phyloP scores from a whole-genome alignment of 345 rosid genomes.

The Aethionema arabicum region DNA sequence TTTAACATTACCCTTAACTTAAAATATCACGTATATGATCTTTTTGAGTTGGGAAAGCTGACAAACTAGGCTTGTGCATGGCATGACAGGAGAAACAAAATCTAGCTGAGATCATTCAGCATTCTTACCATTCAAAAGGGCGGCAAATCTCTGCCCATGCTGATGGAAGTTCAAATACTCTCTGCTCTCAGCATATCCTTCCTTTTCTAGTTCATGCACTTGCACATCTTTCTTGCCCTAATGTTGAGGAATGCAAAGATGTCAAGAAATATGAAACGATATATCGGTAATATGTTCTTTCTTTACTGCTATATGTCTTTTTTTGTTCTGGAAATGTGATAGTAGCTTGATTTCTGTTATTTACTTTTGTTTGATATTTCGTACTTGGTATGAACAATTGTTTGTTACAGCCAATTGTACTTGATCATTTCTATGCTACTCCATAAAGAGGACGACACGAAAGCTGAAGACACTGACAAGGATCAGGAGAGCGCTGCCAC shows the following conservation, averaged over 20 bases:
- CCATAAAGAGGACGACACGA: conserved; percentile 78
- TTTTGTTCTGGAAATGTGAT: conserved; percentile 6
- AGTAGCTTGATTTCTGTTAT: neutral
- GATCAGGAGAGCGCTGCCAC: conserved; percentile 59
- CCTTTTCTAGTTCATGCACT: conserved; percentile 75
- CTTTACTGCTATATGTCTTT: conserved; percentile 10
- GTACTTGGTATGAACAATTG: conserved; percentile 4
- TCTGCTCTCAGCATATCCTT: conserved; percentile 67
- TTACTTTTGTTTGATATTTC: neutral
- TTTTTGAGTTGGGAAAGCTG: conserved; percentile 27
- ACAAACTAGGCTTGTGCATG: conserved; percentile 23
- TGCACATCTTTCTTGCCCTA: conserved; percentile 87
- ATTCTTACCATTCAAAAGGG: conserved; percentile 73
- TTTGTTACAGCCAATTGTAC: conserved; percentile 68
- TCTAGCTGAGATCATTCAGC: conserved; percentile 80
- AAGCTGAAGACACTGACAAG: conserved; percentile 56
- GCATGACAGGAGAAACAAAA: conserved; percentile 77
- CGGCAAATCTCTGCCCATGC: conserved; percentile 61
- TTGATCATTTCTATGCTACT: conserved; percentile 61
- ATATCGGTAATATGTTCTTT: conserved; percentile 52
- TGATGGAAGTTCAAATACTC: conserved; percentile 54
- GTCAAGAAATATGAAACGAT: conserved; percentile 71
- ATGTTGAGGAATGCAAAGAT: conserved; percentile 75
- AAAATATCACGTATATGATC: conserved; percentile 22
- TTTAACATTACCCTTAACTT: conserved; percentile 40